These are phyloP conservation scores for Citrus sinensis DNA, from an alignment of 345 rosid species.

Conservation along the genomic window DVS_A1.0 CM039163.1:19219001-19219500, in stretches of 20 bases:
- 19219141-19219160: conserved; percentile 32
- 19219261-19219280: conserved; percentile 35
- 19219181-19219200: conserved; percentile 26
- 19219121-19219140: conserved; percentile 29
- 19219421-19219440: conserved; percentile 25
- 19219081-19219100: conserved; percentile 35
- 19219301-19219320: conserved; percentile 25
- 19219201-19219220: conserved; percentile 32
- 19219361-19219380: neutral
- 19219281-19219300: conserved; percentile 37
- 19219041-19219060: conserved; percentile 39
- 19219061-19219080: conserved; percentile 27
- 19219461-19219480: conserved; percentile 27
- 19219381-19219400: neutral
- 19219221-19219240: conserved; percentile 35
- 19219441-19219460: conserved; percentile 45
- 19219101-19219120: conserved; percentile 33
- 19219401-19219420: neutral
- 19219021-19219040: conserved; percentile 32
- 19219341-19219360: neutral
- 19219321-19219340: conserved; percentile 26
- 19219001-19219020: conserved; percentile 24
- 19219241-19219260: conserved; percentile 33
- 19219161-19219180: conserved; percentile 25
- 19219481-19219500: conserved; percentile 22